A percentile compares a stretch with the other conserved stretches of the same genome.
Evolutionary conservation across 345 rosid species (phyloP).

Genomic region (Lumnitzera racemosa): DNA sequence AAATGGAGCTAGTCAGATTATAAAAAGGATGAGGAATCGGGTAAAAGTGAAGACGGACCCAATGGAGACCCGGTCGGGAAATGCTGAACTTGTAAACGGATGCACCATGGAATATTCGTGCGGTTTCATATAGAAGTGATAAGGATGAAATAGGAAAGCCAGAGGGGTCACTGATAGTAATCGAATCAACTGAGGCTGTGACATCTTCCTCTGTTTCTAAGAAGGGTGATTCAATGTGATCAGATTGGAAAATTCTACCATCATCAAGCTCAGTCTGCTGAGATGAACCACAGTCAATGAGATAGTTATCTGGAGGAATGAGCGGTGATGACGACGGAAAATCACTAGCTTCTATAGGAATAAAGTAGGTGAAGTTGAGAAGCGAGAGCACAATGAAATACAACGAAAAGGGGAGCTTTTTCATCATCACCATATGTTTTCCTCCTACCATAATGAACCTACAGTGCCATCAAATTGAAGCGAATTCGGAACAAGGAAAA

Average conservation of each 20-base stretch:
- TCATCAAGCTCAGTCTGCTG: conserved; percentile 50
- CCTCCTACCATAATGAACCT: too few species aligned
- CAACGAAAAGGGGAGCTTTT: too few species aligned
- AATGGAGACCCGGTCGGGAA: conserved; percentile 52
- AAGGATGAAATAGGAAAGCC: conserved; percentile 13
- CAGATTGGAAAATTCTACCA: conserved; percentile 68
- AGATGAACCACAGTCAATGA: conserved; percentile 69
- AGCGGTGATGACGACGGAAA: conserved; percentile 9
- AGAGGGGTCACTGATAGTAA: conserved; percentile 12
- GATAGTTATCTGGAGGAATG: conserved; percentile 54
- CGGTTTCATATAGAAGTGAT: conserved; percentile 33
- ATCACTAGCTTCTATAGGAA: neutral
- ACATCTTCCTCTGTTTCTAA: conserved; percentile 50
- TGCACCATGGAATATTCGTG: conserved; percentile 38
- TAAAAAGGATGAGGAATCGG: conserved; percentile 51
- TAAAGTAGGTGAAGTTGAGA: conserved; percentile 2
- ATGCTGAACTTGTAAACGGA: conserved; percentile 42
- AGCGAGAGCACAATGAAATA: conserved; percentile 14
- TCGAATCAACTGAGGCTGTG: conserved; percentile 33
- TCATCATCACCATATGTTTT: too few species aligned
- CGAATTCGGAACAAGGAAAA: too few species aligned
- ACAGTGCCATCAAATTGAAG: too few species aligned
- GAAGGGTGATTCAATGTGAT: conserved; percentile 32
- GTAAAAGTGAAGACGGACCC: conserved; percentile 76
- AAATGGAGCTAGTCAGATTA: conserved; percentile 41